These are phyloP conservation scores for Chalaropsis ovoidea DNA, from an alignment of 2,329 filamentous ascomycete genomes.

Conservation along the genomic window DNA sequence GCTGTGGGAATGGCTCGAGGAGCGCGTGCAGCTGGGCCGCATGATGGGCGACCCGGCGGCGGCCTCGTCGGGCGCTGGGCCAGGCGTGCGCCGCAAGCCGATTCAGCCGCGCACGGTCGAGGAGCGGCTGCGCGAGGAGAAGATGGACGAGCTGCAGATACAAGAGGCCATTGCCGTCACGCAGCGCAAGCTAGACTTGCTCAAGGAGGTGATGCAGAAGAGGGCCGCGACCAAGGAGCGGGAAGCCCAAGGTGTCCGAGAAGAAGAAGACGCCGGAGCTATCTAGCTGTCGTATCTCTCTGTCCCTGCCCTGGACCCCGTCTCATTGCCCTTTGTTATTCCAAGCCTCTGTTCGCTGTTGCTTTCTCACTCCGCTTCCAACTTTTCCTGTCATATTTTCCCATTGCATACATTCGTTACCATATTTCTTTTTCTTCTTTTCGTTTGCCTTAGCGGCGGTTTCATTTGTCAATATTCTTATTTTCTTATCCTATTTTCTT, in stretches of 20 bases:
- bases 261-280: neutral
- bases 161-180: conserved; percentile 75
- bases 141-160: conserved; percentile 63
- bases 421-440: conserved; percentile 9
- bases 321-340: neutral
- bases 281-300: no score
- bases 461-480: conserved; percentile 7
- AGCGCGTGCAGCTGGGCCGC: conserved; percentile 64
- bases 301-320: no score
- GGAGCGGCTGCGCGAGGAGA: conserved; percentile 48
- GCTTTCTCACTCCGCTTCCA: neutral
- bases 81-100: conserved; percentile 35
- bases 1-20: conserved; percentile 88
- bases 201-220: conserved; percentile 62
- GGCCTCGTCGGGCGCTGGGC: conserved; percentile 28
- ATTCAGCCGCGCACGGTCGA: conserved; percentile 48
- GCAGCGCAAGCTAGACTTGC: conserved; percentile 66
- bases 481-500: conserved; percentile 13
- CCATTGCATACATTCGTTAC: conserved; percentile 10
- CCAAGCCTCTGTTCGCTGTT: neutral
- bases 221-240: conserved; percentile 34
- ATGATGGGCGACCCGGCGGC: conserved; percentile 35
- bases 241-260: neutral
- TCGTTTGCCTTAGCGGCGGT: neutral
- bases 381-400: neutral